Evolutionary conservation across 1,284 basidiomycete species (phyloP).

Genomic region (Fomitopsis pinicola): DNA sequence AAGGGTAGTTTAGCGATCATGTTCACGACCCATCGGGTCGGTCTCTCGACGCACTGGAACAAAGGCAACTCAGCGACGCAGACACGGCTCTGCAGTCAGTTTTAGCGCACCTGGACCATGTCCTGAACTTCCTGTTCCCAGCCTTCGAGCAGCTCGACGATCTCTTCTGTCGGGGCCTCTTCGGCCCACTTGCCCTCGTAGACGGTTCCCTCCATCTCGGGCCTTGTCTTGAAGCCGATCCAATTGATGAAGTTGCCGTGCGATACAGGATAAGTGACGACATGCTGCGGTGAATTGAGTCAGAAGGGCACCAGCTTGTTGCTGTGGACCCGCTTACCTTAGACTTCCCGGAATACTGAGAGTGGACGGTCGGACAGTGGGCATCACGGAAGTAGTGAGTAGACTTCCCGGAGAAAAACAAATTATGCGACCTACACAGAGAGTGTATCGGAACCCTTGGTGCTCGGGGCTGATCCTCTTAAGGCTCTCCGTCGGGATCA

Average conservation of each 20-base stretch:
- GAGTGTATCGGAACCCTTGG: constrained; percentile 16
- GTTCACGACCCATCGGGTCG: constrained; percentile 42
- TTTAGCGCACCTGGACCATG: constrained; percentile 25
- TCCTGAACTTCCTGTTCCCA: constrained; percentile 37
- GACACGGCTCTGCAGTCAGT: neutral
- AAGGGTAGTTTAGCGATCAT: constrained; percentile 33
- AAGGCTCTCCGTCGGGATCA: constrained; percentile 30
- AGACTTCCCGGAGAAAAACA: neutral
- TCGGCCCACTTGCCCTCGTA: constrained; percentile 32
- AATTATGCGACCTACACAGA: constrained; percentile 11
- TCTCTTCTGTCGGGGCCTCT: constrained; percentile 29
- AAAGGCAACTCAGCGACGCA: neutral
- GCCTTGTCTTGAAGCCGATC: constrained; percentile 34
- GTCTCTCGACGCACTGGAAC: constrained; percentile 32
- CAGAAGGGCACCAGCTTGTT: neutral
- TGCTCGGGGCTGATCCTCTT: constrained; percentile 30
- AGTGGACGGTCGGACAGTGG: neutral
- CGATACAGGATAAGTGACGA: constrained; percentile 25
- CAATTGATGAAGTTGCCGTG: constrained; percentile 33
- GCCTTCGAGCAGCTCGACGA: constrained; percentile 26
- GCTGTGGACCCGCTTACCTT: constrained; percentile 25
- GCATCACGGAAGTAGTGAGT: neutral
- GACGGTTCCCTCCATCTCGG: constrained; percentile 28
- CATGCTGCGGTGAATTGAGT: constrained; percentile 13
- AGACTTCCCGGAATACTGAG: constrained; percentile 40